Conservation (phyloP, 495 filamentous ascomycete genomes). For the Hypomontagnella submonticulosa region DNA sequence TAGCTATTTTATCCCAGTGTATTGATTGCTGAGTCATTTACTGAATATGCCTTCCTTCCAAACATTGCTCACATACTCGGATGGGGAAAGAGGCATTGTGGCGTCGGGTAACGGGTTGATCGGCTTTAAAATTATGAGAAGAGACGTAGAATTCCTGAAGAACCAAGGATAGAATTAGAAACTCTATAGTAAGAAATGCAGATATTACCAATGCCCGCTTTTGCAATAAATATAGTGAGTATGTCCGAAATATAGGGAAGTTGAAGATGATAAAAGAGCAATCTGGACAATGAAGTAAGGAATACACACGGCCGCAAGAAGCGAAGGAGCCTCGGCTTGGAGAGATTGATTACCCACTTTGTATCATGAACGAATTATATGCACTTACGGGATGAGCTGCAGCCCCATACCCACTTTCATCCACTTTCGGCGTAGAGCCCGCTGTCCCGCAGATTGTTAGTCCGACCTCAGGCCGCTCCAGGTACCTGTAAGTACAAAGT, state of each 20-base stretch:
- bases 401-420: conserved; percentile 15
- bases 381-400: conserved; percentile 3
- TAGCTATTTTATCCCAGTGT: conserved; percentile 5
- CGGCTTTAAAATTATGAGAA: background rate
- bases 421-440: conserved; percentile 21
- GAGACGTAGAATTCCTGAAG: no score
- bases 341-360: background rate
- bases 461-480: background rate
- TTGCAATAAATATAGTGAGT: background rate
- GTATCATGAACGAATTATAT: conserved; percentile 4
- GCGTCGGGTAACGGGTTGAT: background rate
- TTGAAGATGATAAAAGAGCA: no score
- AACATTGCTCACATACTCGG: conserved; percentile 78
- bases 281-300: background rate
- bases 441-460: conserved; percentile 27
- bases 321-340: conserved; percentile 21
- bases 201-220: background rate
- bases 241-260: no score
- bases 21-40: conserved; percentile 48
- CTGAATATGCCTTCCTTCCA: conserved; percentile 91
- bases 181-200: background rate
- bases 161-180: no score
- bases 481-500: background rate
- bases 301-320: no score
- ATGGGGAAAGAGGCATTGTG: conserved; percentile 73